Percentiles rank a stretch among this genome's conserved stretches.
Conservation (phyloP, 441 rosid species). For the Omphalea diandra region DNA sequence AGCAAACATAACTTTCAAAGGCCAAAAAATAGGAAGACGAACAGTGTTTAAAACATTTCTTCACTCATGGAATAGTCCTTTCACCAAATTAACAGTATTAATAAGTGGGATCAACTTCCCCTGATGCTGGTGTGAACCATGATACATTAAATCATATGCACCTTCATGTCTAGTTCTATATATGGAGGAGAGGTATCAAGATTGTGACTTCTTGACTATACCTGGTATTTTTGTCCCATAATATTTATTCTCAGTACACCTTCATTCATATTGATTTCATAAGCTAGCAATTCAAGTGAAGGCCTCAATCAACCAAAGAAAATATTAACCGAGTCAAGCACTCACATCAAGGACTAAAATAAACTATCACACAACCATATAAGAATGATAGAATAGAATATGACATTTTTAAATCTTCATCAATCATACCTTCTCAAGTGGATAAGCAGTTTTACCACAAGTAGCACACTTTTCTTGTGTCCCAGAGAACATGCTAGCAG, state of each 20-base stretch:
- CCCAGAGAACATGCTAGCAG: slow-evolving; percentile 93
- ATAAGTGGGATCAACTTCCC: background rate
- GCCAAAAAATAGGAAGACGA: background rate
- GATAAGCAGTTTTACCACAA: slow-evolving; percentile 94
- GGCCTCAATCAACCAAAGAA: background rate
- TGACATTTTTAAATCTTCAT: background rate
- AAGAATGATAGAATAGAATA: background rate
- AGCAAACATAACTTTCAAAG: background rate
- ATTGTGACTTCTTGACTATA: background rate
- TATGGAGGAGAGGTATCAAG: background rate
- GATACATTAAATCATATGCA: background rate
- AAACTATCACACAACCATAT: background rate
- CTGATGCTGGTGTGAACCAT: too few species aligned
- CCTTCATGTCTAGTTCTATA: background rate
- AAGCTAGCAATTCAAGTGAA: background rate
- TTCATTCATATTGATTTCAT: background rate
- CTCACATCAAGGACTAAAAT: background rate
- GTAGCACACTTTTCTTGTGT: slow-evolving; percentile 95
- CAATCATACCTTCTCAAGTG: slow-evolving; percentile 76
- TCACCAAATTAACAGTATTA: background rate
- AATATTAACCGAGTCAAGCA: background rate
- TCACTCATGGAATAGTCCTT: background rate
- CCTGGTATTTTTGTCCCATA: background rate
- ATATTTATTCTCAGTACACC: background rate
- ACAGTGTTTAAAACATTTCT: too few species aligned